phyloP scores from a whole-genome alignment of 225 moss, liverwort and hornwort genomes.

The Neckera pumila region DNA sequence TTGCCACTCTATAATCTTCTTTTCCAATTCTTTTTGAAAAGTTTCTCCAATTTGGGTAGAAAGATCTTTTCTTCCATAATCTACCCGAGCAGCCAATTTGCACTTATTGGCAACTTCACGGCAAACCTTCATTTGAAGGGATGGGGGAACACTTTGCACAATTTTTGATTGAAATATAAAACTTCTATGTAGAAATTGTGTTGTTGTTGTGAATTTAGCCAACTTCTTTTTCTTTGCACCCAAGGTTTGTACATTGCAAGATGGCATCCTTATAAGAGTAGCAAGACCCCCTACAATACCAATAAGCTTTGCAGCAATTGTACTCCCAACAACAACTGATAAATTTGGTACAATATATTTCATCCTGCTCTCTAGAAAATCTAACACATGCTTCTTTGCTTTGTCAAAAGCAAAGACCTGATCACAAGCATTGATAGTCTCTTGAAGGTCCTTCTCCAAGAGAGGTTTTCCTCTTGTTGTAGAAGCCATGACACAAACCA shows the following conservation, averaged over 20 bases:
- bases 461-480: slow-evolving; percentile 81
- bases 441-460: slow-evolving; percentile 54
- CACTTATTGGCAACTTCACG: slow-evolving; percentile 71
- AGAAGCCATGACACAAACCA: slow-evolving; percentile 62
- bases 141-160: slow-evolving; percentile 74
- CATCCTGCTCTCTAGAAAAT: slow-evolving; percentile 78
- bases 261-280: slow-evolving; percentile 63
- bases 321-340: slow-evolving; percentile 68
- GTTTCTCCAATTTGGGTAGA: slow-evolving; percentile 46
- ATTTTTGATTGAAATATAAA: slow-evolving; percentile 84
- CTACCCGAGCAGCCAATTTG: slow-evolving; percentile 57
- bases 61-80: slow-evolving; percentile 55
- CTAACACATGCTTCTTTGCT: slow-evolving; percentile 67
- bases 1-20: slow-evolving; percentile 91
- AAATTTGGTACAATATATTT: slow-evolving; percentile 84
- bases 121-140: slow-evolving; percentile 55
- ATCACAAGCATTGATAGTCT: slow-evolving; percentile 73
- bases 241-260: slow-evolving; percentile 71
- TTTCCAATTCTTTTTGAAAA: slow-evolving; percentile 56
- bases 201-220: slow-evolving; percentile 55
- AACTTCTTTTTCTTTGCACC: slow-evolving; percentile 70
- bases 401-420: slow-evolving; percentile 57
- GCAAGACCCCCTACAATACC: slow-evolving; percentile 70
- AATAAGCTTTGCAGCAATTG: slow-evolving; percentile 79
- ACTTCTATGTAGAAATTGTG: slow-evolving; percentile 45